A percentile compares a stretch with the other conserved stretches of the same genome.
Evolutionary conservation across 164 flowering plant genomes (phyloP).

Genomic region (Warburgia ugandensis): DNA sequence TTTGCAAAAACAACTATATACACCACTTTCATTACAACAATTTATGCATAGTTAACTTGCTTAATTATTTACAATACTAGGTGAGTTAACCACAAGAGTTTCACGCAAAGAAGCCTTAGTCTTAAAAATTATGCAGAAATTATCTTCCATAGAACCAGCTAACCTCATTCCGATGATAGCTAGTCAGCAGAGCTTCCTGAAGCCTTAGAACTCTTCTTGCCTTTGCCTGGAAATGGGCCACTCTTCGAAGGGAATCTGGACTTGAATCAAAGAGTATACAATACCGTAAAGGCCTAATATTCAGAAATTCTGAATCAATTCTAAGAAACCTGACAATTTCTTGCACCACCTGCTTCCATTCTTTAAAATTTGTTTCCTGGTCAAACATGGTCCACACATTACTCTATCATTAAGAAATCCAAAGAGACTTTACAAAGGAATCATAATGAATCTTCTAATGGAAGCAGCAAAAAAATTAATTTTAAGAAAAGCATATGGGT

Average conservation of each 20-base stretch:
- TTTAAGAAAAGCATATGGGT: no score
- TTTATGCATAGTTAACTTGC: no score
- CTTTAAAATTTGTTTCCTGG: conserved; percentile 82
- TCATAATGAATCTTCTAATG: not conserved
- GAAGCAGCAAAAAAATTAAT: no score
- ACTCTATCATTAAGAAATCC: conserved; percentile 3
- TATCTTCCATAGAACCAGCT: no score
- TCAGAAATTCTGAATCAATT: conserved; percentile 39
- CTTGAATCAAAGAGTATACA: conserved; percentile 50
- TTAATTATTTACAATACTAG: not conserved
- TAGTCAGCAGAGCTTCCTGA: conserved; percentile 72
- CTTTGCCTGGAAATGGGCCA: conserved; percentile 82
- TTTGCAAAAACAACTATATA: no score
- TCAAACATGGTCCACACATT: conserved; percentile 3
- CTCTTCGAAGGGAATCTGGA: conserved; percentile 56
- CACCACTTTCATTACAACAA: no score
- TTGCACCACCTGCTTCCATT: conserved; percentile 85
- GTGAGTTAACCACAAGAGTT: no score
- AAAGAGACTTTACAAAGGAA: conserved; percentile 2
- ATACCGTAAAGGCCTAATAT: conserved; percentile 68
- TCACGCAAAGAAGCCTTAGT: not conserved
- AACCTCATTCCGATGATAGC: conserved; percentile 95
- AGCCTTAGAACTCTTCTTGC: conserved; percentile 79
- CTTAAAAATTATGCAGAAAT: not conserved
- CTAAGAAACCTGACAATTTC: conserved; percentile 75